A percentile compares a stretch with the other conserved stretches of the same genome.
These are phyloP conservation scores for Grigorovia transvaalensis DNA, from an alignment of 805 yeast species.

Conservation along the genomic window DNA sequence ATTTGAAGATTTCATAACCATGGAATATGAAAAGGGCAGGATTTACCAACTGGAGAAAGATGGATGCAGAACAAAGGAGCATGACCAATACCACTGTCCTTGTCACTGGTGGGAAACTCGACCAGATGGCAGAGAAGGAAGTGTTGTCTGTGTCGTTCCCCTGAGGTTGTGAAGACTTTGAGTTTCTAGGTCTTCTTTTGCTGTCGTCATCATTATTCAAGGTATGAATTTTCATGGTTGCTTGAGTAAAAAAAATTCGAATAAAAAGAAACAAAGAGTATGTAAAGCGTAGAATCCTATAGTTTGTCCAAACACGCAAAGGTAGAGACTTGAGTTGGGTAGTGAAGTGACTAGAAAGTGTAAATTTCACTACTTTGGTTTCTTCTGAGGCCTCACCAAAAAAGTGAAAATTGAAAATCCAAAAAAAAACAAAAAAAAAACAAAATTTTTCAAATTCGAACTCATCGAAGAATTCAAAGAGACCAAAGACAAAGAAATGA, in stretches of 20 bases:
- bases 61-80: slow-evolving; percentile 34
- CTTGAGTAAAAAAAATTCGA: neutral
- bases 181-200: neutral
- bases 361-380: too few relatives aligned
- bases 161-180: neutral
- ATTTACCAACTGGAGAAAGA: slow-evolving; percentile 27
- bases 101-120: slow-evolving; percentile 50
- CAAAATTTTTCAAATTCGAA: neutral
- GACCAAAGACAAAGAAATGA: neutral
- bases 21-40: slow-evolving; percentile 13
- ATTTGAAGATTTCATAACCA: slow-evolving; percentile 9
- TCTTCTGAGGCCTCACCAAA: too few relatives aligned
- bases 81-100: slow-evolving; percentile 42
- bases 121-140: slow-evolving; percentile 8
- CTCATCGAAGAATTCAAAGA: neutral
- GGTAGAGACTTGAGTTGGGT: too few relatives aligned
- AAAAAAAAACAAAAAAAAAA: too few relatives aligned
- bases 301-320: too few relatives aligned
- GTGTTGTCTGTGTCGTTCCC: slow-evolving; percentile 3
- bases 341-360: too few relatives aligned
- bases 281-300: too few relatives aligned
- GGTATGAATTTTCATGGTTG: slow-evolving; percentile 9
- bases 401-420: neutral
- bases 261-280: too few relatives aligned
- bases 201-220: slow-evolving; percentile 2